Evolutionary conservation across 2,329 filamentous ascomycete species (phyloP).

Genomic region (Calonectria fujianensis): DNA sequence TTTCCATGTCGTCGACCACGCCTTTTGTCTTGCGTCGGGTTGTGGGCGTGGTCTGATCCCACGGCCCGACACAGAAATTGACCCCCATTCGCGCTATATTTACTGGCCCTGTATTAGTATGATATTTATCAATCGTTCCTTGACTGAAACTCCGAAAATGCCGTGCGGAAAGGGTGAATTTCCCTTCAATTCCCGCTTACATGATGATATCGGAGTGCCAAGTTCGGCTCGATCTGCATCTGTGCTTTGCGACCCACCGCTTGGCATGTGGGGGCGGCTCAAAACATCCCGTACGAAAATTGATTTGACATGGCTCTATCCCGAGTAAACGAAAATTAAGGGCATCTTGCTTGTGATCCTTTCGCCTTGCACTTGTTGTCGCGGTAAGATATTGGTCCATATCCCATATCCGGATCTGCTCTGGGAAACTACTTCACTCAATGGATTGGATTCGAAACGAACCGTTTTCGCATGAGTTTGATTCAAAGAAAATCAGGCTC

Average conservation of each 20-base stretch:
- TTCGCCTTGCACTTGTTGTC: neutral
- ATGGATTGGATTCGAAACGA: no score
- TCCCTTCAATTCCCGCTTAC: conserved; percentile 3
- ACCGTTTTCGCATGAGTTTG: no score
- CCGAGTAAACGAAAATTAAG: neutral
- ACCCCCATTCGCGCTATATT: neutral
- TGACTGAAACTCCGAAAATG: neutral
- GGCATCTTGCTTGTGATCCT: neutral
- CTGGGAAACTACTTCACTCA: neutral
- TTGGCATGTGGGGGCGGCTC: neutral
- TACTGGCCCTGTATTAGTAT: neutral
- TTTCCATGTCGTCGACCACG: neutral
- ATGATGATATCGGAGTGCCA: neutral
- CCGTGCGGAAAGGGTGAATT: neutral
- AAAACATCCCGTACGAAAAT: conserved; percentile 14
- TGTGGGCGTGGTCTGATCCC: neutral
- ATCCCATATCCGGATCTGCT: neutral
- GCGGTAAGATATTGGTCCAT: neutral
- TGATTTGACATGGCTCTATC: neutral
- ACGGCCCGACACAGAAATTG: neutral
- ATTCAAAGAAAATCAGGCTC: no score
- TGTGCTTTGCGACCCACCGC: conserved; percentile 2
- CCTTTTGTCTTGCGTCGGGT: neutral
- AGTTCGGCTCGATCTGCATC: neutral
- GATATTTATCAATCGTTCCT: neutral